These are phyloP conservation scores for Dendryphion nanum DNA, from an alignment of 2,329 filamentous ascomycete species.

Conservation along the genomic window DNA sequence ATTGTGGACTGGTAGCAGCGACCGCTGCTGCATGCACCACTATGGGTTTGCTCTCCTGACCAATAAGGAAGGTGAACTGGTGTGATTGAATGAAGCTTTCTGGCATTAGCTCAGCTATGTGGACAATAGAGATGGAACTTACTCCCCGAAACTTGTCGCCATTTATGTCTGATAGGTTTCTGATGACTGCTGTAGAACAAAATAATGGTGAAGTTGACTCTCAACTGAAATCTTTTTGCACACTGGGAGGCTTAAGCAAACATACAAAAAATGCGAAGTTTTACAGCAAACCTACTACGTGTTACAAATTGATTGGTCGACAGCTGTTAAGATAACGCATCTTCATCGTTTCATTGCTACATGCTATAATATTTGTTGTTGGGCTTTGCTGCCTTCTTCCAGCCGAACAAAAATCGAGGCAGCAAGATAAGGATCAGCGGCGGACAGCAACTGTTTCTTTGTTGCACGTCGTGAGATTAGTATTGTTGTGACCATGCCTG, in stretches of 20 bases:
- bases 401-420: too few species aligned
- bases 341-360: neutral
- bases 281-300: neutral
- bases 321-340: neutral
- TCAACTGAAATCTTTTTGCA: constrained; percentile 1
- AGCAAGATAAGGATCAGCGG: too few species aligned
- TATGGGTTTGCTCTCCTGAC: constrained; percentile 15
- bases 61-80: constrained; percentile 23
- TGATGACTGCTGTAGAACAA: neutral
- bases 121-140: constrained; percentile 9
- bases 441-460: too few species aligned
- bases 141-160: constrained; percentile 16
- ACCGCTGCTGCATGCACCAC: constrained; percentile 21
- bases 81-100: constrained; percentile 19
- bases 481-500: too few species aligned
- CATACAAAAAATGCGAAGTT: neutral
- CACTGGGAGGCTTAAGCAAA: neutral
- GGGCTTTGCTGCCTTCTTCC: neutral
- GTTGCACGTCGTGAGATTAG: too few species aligned
- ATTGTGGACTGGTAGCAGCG: constrained; percentile 12
- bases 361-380: neutral
- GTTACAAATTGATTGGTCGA: constrained; percentile 1
- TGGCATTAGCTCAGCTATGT: constrained; percentile 9
- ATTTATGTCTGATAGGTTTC: constrained; percentile 6
- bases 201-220: neutral